Conservation (phyloP, 192 early-diverging fungal genomes). For the Entomortierella chlamydospora region DNA sequence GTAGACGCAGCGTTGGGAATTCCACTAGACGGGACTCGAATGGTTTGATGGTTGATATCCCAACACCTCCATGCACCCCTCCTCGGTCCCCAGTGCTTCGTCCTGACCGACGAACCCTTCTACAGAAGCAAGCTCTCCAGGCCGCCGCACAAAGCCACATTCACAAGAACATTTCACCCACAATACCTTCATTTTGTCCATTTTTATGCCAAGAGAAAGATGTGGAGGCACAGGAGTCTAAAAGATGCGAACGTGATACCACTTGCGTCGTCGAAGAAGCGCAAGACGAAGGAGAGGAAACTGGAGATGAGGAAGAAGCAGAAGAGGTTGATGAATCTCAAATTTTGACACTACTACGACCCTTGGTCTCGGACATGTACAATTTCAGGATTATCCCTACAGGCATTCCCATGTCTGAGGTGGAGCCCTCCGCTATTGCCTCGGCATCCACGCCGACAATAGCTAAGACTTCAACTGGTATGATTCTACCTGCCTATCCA, state of each 20-base stretch:
- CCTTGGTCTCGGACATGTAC: conserved; percentile 52
- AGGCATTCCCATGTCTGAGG: neutral
- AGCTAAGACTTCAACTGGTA: neutral
- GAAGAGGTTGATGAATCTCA: conserved; percentile 28
- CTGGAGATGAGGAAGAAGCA: conserved; percentile 13
- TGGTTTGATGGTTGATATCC: conserved; percentile 18
- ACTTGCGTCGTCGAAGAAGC: neutral
- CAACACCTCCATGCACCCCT: conserved; percentile 45
- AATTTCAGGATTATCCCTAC: conserved; percentile 44
- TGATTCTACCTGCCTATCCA: conserved; percentile 3
- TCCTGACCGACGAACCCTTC: conserved; percentile 6
- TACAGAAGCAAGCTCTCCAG: conserved; percentile 15
- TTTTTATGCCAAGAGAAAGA: no score
- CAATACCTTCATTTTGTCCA: no score
- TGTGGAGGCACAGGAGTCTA: neutral
- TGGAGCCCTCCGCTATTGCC: neutral
- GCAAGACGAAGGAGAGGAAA: neutral
- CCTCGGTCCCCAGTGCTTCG: conserved; percentile 38
- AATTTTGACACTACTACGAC: conserved; percentile 34
- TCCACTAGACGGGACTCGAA: neutral
- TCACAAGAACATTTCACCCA: no score
- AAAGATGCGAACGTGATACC: no score
- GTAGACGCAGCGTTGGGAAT: neutral
- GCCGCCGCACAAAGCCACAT: neutral
- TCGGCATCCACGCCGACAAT: neutral